phyloP scores from a whole-genome alignment of 2,329 filamentous ascomycete genomes.

The Aureobasidium sp. region DNA sequence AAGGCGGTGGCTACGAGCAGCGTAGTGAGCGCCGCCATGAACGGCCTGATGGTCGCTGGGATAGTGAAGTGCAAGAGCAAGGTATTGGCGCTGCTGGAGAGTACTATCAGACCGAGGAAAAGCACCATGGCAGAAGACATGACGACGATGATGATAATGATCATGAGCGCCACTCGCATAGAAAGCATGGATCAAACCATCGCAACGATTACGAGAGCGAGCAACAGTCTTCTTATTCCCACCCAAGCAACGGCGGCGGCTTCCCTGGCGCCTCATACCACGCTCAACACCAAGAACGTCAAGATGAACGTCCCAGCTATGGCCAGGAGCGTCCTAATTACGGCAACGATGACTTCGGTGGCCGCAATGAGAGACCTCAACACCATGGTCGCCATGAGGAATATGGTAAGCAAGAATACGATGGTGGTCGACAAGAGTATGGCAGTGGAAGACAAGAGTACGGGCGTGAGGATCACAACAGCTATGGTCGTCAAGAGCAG shows the following conservation, averaged over 20 bases:
- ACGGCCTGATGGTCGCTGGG: constrained; percentile 31
- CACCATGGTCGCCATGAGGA: constrained; percentile 2
- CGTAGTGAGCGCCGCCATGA: constrained; percentile 48
- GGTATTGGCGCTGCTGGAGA: constrained; percentile 20
- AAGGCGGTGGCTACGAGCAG: constrained; percentile 51
- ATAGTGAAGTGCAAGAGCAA: constrained; percentile 29
- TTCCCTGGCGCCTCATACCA: constrained; percentile 17
- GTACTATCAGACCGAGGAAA: constrained; percentile 19
- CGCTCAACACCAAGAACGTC: constrained; percentile 14
- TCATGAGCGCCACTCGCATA: constrained; percentile 18
- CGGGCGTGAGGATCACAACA: constrained; percentile 13
- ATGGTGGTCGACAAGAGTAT: constrained; percentile 13
- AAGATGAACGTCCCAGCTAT: constrained; percentile 14
- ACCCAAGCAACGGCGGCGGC: constrained; percentile 21
- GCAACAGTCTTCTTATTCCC: neutral
- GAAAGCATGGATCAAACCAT: constrained; percentile 25
- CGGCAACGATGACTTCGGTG: neutral
- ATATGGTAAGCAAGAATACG: constrained; percentile 14
- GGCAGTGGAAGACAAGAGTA: constrained; percentile 13
- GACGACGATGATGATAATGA: constrained; percentile 26
- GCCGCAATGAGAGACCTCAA: constrained; percentile 1
- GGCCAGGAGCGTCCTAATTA: constrained; percentile 12
- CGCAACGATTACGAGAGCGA: constrained; percentile 33
- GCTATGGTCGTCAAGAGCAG: neutral
- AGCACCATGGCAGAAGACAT: constrained; percentile 21